phyloP scores from a whole-genome alignment of 176 grass and related monocot genomes.

The Chrysopogon serrulatus region DNA sequence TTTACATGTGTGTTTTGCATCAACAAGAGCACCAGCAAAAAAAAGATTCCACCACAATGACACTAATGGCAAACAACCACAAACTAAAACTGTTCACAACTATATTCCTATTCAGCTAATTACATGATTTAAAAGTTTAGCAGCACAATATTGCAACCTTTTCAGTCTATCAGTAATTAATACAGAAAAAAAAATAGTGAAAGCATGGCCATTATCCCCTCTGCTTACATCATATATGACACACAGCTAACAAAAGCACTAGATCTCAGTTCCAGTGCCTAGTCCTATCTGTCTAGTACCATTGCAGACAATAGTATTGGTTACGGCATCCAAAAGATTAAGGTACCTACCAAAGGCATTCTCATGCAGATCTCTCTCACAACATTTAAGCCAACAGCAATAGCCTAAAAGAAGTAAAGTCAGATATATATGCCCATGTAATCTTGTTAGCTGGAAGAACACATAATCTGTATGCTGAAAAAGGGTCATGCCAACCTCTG shows the following conservation, averaged over 20 bases:
- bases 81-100: background rate
- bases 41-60: background rate
- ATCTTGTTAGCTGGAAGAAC: background rate
- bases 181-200: background rate
- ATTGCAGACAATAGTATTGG: background rate
- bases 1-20: background rate
- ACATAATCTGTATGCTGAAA: background rate
- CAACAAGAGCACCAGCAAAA: background rate
- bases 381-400: constrained; percentile 93
- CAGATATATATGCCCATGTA: background rate
- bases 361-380: constrained; percentile 93
- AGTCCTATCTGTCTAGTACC: background rate
- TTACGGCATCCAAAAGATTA: constrained; percentile 19
- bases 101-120: background rate
- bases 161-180: background rate
- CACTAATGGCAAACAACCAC: background rate
- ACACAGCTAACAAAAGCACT: background rate
- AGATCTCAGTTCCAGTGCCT: background rate
- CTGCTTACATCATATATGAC: background rate
- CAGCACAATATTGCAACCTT: background rate
- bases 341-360: constrained; percentile 76
- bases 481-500: constrained; percentile 56
- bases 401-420: constrained; percentile 49
- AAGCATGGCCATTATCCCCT: background rate
- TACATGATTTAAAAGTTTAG: background rate